Conservation (phyloP, 371 early-diverging fungal genomes). For the Syncephalastrum monosporum region DNA sequence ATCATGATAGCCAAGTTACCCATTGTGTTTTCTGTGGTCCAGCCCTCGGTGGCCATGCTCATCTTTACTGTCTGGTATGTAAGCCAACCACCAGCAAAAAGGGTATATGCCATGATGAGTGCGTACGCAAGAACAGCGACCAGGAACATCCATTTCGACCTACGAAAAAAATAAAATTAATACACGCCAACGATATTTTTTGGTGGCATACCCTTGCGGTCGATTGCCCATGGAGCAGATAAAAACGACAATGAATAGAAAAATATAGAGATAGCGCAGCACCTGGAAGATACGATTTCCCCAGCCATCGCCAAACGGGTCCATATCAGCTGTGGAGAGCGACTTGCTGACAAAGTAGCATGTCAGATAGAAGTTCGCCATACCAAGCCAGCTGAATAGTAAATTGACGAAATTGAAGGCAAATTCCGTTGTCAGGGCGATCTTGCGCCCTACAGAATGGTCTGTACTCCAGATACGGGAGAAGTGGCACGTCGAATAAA, state of each 20-base stretch:
- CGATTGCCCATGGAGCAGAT: slow-evolving; percentile 82
- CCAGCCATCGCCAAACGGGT: slow-evolving; percentile 60
- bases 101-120: slow-evolving; percentile 55
- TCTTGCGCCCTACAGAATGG: slow-evolving; percentile 61
- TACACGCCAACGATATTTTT: slow-evolving; percentile 24
- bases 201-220: slow-evolving; percentile 72
- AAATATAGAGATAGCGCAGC: slow-evolving; percentile 60
- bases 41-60: slow-evolving; percentile 19
- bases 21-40: slow-evolving; percentile 16
- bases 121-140: slow-evolving; percentile 53
- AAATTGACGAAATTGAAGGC: slow-evolving; percentile 71
- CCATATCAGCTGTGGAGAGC: slow-evolving; percentile 31
- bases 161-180: slow-evolving; percentile 8
- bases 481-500: slow-evolving; percentile 58
- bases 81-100: slow-evolving; percentile 53
- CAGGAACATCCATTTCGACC: slow-evolving; percentile 53
- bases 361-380: slow-evolving; percentile 78
- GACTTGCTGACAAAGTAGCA: slow-evolving; percentile 71
- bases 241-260: slow-evolving; percentile 65
- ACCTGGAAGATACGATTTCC: slow-evolving; percentile 47
- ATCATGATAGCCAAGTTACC: slow-evolving; percentile 21
- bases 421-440: slow-evolving; percentile 67
- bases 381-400: slow-evolving; percentile 77
- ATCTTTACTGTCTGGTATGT: slow-evolving; percentile 35
- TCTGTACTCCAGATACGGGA: slow-evolving; percentile 60